These are phyloP conservation scores for Aspergillus sp. DNA, from an alignment of 2,329 filamentous ascomycete species.

Conservation along the genomic window DNA sequence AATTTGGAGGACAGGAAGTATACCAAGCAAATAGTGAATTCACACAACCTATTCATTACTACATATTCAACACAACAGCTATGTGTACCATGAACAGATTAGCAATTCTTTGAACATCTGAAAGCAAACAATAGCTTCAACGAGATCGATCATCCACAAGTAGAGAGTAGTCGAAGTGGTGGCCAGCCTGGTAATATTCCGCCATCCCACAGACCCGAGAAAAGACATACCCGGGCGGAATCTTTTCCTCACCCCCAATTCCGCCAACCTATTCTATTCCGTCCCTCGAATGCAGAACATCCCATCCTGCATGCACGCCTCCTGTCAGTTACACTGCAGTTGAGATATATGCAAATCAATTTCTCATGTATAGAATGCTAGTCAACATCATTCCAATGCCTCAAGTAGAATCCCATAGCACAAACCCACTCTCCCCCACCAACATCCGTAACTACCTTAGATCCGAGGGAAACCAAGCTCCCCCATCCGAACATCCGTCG, in stretches of 20 bases:
- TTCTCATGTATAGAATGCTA: not conserved
- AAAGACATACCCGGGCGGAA: not conserved
- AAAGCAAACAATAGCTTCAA: conserved; percentile 79
- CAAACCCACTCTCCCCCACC: too few species aligned
- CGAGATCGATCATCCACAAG: conserved; percentile 62
- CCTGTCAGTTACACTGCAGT: not conserved
- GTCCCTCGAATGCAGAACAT: not conserved
- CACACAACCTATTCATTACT: conserved; percentile 86
- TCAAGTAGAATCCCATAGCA: too few species aligned
- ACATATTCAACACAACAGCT: conserved; percentile 86
- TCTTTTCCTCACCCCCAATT: not conserved
- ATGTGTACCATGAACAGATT: conserved; percentile 87
- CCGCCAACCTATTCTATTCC: not conserved
- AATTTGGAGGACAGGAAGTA: conserved; percentile 92
- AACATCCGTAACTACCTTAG: too few species aligned
- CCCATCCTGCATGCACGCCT: not conserved
- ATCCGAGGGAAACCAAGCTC: too few species aligned
- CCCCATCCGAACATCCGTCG: conserved; percentile 6
- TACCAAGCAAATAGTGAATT: conserved; percentile 81
- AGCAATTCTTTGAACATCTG: conserved; percentile 95
- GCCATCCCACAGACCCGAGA: not conserved
- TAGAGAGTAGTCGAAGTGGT: too few species aligned
- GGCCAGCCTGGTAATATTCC: conserved; percentile 37
- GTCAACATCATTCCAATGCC: too few species aligned
- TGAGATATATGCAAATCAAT: not conserved